A percentile compares a stretch with the other conserved stretches of the same genome.
Conservation (phyloP, 2,329 filamentous ascomycete species). For the Fusarium pseudograminearum region DNA sequence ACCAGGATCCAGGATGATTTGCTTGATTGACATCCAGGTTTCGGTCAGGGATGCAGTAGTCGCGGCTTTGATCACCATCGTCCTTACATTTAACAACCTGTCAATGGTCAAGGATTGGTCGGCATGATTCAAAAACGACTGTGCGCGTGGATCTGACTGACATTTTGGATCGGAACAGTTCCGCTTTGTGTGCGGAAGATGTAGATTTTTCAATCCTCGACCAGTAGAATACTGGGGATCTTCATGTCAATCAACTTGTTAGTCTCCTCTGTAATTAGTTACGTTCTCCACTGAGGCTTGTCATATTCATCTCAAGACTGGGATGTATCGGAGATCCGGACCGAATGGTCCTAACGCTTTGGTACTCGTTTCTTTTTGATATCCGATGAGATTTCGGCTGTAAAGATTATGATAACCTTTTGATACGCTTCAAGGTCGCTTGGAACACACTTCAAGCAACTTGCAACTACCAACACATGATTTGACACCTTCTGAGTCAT, state of each 20-base stretch:
- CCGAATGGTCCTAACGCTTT: not conserved
- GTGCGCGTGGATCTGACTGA: not conserved
- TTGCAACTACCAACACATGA: fast-evolving
- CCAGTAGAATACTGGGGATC: not conserved
- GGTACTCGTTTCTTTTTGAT: not conserved
- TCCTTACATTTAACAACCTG: not conserved
- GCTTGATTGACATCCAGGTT: not conserved
- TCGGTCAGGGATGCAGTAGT: not conserved
- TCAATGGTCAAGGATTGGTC: not conserved
- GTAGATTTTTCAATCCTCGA: fast-evolving
- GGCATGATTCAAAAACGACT: not conserved
- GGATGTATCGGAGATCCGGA: not conserved
- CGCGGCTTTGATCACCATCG: not conserved
- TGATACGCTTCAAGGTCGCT: no score
- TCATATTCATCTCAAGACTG: not conserved
- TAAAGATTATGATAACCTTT: not conserved
- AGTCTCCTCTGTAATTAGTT: not conserved
- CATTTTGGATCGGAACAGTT: not conserved
- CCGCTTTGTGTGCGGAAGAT: not conserved
- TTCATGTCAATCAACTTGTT: not conserved
- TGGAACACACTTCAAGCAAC: not conserved
- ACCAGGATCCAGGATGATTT: not conserved
- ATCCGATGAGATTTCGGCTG: fast-evolving
- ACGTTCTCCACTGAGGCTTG: not conserved
- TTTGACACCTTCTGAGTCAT: fast-evolving